A percentile compares a stretch with the other conserved stretches of the same genome.
Evolutionary conservation across 192 early-diverging fungal species (phyloP).

Genomic region (Coemansia sp.): DNA sequence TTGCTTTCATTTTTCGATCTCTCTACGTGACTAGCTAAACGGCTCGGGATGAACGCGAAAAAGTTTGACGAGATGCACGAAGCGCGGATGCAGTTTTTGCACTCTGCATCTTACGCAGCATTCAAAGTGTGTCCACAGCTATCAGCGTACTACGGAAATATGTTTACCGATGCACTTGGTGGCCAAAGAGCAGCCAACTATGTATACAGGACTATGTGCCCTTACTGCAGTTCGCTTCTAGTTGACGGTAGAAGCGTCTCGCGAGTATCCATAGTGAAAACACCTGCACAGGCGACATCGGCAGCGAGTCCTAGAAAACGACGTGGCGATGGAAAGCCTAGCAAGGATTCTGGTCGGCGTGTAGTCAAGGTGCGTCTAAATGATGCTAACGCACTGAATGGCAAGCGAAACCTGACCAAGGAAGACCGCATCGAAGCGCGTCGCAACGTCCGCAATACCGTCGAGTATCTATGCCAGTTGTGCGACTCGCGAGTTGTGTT

Average conservation of each 20-base stretch:
- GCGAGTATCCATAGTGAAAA: slow-evolving; percentile 27
- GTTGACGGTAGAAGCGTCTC: slow-evolving; percentile 41
- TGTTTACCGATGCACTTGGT: slow-evolving; percentile 29
- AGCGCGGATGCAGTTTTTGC: slow-evolving; percentile 31
- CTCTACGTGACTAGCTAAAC: neutral
- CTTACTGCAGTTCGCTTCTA: slow-evolving; percentile 40
- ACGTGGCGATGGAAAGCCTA: neutral
- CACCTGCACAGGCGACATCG: neutral
- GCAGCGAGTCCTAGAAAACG: neutral
- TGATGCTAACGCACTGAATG: neutral
- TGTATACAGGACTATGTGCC: slow-evolving; percentile 35
- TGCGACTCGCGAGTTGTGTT: slow-evolving; percentile 31
- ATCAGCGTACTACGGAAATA: slow-evolving; percentile 41
- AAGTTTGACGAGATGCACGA: slow-evolving; percentile 14
- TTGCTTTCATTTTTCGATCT: slow-evolving; percentile 23
- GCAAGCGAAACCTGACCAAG: neutral
- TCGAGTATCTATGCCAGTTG: slow-evolving; percentile 35
- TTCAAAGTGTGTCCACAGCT: slow-evolving; percentile 53
- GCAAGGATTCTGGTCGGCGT: neutral
- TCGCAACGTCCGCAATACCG: slow-evolving; percentile 19
- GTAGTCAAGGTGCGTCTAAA: slow-evolving; percentile 21
- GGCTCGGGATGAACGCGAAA: slow-evolving; percentile 12
- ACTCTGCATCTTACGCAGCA: slow-evolving; percentile 35
- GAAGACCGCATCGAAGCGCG: slow-evolving; percentile 15
- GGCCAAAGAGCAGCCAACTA: slow-evolving; percentile 19